Evolutionary conservation across 306 rosid species (phyloP).

Genomic region (Leucaena leucocephala): DNA sequence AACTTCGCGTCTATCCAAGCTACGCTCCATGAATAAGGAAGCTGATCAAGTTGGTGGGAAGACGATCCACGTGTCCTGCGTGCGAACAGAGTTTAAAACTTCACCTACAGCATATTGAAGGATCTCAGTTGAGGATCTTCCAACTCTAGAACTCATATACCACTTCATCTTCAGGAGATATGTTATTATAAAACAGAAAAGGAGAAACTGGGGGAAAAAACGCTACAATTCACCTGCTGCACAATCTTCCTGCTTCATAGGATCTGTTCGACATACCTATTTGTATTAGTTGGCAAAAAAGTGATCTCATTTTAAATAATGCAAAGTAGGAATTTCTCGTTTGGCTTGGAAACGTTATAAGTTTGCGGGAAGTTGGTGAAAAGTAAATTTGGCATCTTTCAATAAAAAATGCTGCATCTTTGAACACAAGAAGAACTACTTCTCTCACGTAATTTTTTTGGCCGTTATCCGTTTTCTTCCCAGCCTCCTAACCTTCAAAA

Average conservation of each 20-base stretch:
- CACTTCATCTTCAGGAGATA: background rate
- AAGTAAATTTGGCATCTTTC: background rate
- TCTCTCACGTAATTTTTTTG: background rate
- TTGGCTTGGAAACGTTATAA: background rate
- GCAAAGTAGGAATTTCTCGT: background rate
- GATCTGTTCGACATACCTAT: background rate
- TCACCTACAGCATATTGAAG: background rate
- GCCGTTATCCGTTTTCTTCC: background rate
- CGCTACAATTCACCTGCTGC: background rate
- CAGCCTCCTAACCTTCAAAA: background rate
- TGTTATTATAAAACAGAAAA: background rate
- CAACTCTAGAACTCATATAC: background rate
- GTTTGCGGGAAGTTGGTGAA: background rate
- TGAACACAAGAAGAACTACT: background rate
- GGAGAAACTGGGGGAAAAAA: background rate
- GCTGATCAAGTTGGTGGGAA: slow-evolving; percentile 15
- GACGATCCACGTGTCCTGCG: background rate
- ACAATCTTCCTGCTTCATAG: background rate
- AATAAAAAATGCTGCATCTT: background rate
- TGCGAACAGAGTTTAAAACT: slow-evolving; percentile 23
- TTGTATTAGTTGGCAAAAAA: background rate
- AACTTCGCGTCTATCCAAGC: slow-evolving; percentile 41
- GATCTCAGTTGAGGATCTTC: slow-evolving; percentile 12
- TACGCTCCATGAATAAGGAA: slow-evolving; percentile 36
- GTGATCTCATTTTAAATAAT: background rate